Base-by-base conservation (phyloP, 495 filamentous ascomycete species). In the Coniosporium apollinis region DNA sequence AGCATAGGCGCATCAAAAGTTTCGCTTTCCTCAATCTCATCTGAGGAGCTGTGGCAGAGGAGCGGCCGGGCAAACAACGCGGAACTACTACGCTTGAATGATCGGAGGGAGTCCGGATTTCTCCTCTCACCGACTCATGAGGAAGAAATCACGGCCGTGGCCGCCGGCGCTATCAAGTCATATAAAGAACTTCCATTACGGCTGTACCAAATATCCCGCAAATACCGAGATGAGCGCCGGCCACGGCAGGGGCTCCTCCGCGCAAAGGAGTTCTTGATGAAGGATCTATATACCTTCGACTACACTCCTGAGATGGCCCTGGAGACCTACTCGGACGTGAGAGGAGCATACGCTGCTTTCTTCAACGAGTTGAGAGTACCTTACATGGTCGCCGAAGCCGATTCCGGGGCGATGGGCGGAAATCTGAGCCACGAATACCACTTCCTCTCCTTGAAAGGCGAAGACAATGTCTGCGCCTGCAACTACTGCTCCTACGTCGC, bases 201-300 rank as follows among this genome's bases (percentile, higher is more conserved):
- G 19, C 66, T 97, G 2, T 96, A 96, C 50, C 89, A 97, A 52
- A 87, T 92, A 82, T 77, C 82, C 4, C 70, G 87, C 28, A 97
- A 97, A 58, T 97, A 94, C 48, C 73, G 89, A 32, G 87, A 97
- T 60, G 89, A 97, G 49, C 66, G 72, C 25, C 67, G 89, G 17
- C 89, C 91, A 5, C 65, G 89, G 22, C 79, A 92, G 44, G 91
- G 89, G 9, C 64, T 96, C 1, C 65, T 97, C 8, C 74, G 89
- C n/a, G 79, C 82, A 0, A 74, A 81, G 41, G 89, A 97, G 46
- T 97, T 97, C 46, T 56, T 83, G 36, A 97, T 97, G 89, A 97
- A 97, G 57, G 89, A 97, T 54, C 69, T 97, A 1, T 97, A 97
- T 50, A 96, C 91, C 0, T 97, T 97, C 46, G 89, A 97, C 55